These are phyloP conservation scores for Penicillium olsonii DNA, from an alignment of 2,329 filamentous ascomycete species.

Conservation along the genomic window DNA sequence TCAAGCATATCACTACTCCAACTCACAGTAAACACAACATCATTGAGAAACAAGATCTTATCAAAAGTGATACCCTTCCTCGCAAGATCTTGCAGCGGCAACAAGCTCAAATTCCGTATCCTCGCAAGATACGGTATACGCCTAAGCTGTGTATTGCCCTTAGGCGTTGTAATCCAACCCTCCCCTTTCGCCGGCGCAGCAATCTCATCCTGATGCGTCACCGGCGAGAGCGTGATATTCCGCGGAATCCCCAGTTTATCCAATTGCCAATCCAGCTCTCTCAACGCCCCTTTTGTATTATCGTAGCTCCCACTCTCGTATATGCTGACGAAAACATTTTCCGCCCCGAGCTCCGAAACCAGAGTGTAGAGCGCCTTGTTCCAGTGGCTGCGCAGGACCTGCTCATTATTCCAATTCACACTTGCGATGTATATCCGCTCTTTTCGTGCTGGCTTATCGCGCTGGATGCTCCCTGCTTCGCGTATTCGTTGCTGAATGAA, in stretches of 20 bases:
- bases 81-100: conserved; percentile 57
- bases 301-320: conserved; percentile 71
- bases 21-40: conserved; percentile 47
- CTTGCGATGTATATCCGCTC: conserved; percentile 65
- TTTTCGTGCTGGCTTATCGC: conserved; percentile 14
- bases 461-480: conserved; percentile 10
- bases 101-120: conserved; percentile 64
- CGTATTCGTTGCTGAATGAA: conserved; percentile 18
- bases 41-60: conserved; percentile 60
- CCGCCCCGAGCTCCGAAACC: conserved; percentile 57
- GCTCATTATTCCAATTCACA: conserved; percentile 68
- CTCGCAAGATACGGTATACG: conserved; percentile 69
- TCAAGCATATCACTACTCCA: background rate
- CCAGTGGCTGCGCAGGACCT: conserved; percentile 64
- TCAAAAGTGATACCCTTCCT: conserved; percentile 56
- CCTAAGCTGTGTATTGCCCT: conserved; percentile 57
- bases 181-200: conserved; percentile 44
- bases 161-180: conserved; percentile 66
- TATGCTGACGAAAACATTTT: conserved; percentile 69
- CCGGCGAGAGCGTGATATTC: conserved; percentile 59
- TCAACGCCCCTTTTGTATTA: conserved; percentile 63
- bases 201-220: conserved; percentile 61
- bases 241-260: conserved; percentile 55
- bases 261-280: conserved; percentile 57
- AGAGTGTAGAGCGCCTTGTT: conserved; percentile 61